Percentiles rank a stretch among this genome's conserved stretches.
These are phyloP conservation scores for Phellinidium pouzarii DNA, from an alignment of 1,284 basidiomycete species.

Conservation along the genomic window DNA sequence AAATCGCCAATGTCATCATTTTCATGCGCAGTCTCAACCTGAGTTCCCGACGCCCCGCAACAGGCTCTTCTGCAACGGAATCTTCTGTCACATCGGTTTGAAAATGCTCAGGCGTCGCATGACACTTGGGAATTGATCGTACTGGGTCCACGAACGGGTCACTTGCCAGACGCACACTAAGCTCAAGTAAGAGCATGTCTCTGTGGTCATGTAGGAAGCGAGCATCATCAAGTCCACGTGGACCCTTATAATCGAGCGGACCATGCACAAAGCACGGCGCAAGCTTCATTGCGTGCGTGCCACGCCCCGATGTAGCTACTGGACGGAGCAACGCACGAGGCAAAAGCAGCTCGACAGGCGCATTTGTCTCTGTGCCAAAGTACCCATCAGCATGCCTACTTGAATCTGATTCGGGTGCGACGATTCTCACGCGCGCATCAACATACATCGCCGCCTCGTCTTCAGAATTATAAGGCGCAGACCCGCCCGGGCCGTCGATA, in stretches of 20 bases:
- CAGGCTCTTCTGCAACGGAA: background rate
- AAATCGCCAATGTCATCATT: slow-evolving; percentile 12
- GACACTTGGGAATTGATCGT: background rate
- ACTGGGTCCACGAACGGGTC: background rate
- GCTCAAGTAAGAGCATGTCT: slow-evolving; percentile 8
- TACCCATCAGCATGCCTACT: background rate
- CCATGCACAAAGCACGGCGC: slow-evolving; percentile 4
- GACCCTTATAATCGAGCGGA: background rate
- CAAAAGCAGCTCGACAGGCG: slow-evolving; percentile 7
- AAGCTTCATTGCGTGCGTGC: slow-evolving; percentile 5
- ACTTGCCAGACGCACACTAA: slow-evolving; percentile 4
- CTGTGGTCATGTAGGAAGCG: slow-evolving; percentile 6
- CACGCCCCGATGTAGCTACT: background rate
- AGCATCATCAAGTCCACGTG: slow-evolving; percentile 8
- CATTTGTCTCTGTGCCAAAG: background rate
- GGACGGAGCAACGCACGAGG: slow-evolving; percentile 6
- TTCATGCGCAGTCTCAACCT: background rate
- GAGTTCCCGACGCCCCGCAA: background rate
- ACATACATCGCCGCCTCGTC: background rate
- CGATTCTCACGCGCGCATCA: slow-evolving; percentile 12
- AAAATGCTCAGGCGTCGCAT: background rate
- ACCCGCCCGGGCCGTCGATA: slow-evolving; percentile 11
- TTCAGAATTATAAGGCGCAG: background rate
- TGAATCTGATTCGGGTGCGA: background rate
- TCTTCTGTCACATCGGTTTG: no score